Percentiles rank a stretch among this genome's conserved stretches.
These are phyloP conservation scores for Phytomonas francai DNA, from an alignment of 208 protist genomes.

Conservation along the genomic window DNA sequence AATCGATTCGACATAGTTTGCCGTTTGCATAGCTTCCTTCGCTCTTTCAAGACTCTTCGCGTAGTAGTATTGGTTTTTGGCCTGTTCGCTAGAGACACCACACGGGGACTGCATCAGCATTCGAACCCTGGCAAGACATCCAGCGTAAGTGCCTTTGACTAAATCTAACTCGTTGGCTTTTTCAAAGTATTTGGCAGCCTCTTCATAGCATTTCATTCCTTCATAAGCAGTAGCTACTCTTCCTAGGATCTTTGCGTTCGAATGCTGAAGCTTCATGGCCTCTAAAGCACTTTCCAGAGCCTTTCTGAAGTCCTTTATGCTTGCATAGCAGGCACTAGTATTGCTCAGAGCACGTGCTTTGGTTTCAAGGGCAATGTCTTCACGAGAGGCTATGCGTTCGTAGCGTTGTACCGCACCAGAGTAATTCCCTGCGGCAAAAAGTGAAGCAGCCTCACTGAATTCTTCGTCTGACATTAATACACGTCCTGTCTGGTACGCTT, in stretches of 20 bases:
- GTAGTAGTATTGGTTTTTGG: conserved; percentile 68
- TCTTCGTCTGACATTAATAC: conserved; percentile 28
- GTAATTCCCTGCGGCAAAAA: conserved; percentile 41
- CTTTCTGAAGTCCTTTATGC: conserved; percentile 39
- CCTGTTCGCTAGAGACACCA: conserved; percentile 31
- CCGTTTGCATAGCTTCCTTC: conserved; percentile 57
- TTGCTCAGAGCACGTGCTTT: conserved; percentile 68
- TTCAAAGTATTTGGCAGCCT: conserved; percentile 30
- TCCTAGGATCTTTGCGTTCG: conserved; percentile 45
- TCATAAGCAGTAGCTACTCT: conserved; percentile 66
- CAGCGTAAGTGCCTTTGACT: conserved; percentile 20
- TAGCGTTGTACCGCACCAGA: conserved; percentile 49
- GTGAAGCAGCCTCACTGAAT: conserved; percentile 39
- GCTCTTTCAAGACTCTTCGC: conserved; percentile 56
- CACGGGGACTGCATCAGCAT: conserved; percentile 29
- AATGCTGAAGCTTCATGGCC: conserved; percentile 35
- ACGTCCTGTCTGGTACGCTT: not conserved
- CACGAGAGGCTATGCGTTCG: conserved; percentile 19
- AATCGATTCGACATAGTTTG: conserved; percentile 57
- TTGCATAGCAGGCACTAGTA: conserved; percentile 72
- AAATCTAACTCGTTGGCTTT: conserved; percentile 31
- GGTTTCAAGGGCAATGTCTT: conserved; percentile 13
- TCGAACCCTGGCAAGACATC: conserved; percentile 26
- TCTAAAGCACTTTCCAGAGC: conserved; percentile 41
- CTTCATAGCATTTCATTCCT: conserved; percentile 59